Percentiles rank a stretch among this genome's conserved stretches.
Conservation (phyloP, 2,329 filamentous ascomycete species). For the Penicillium sp. region DNA sequence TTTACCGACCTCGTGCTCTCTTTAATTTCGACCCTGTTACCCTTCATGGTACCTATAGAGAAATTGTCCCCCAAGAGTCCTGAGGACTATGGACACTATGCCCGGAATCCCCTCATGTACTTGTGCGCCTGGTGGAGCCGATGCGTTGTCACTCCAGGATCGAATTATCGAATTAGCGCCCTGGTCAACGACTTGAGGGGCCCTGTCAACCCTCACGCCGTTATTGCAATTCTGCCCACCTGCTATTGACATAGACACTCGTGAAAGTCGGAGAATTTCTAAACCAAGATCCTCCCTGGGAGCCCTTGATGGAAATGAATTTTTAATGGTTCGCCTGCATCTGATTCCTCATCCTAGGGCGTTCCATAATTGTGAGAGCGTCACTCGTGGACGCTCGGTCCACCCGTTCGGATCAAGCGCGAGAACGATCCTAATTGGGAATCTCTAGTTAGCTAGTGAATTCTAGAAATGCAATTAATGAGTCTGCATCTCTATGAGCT, state of each 20-base stretch:
- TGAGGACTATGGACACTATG: no score
- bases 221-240: conserved; percentile 2
- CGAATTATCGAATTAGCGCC: neutral
- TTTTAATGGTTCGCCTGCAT: conserved; percentile 10
- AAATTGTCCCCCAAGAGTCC: no score
- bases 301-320: conserved; percentile 13
- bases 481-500: no score
- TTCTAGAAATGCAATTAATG: neutral
- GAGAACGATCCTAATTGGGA: neutral
- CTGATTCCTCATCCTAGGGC: conserved; percentile 14
- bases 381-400: conserved; percentile 17
- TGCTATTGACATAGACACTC: conserved; percentile 5
- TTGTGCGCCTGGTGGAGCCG: conserved; percentile 4
- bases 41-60: neutral
- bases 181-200: neutral
- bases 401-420: conserved; percentile 9
- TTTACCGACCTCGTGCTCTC: neutral
- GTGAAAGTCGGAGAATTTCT: conserved; percentile 21
- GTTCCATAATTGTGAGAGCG: neutral
- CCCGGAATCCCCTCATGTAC: neutral
- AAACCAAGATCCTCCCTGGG: conserved; percentile 19
- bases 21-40: neutral
- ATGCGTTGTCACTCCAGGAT: conserved; percentile 6
- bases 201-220: neutral
- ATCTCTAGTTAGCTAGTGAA: neutral